phyloP scores from a whole-genome alignment of 495 filamentous ascomycete genomes.

The Penicillium steckii region DNA sequence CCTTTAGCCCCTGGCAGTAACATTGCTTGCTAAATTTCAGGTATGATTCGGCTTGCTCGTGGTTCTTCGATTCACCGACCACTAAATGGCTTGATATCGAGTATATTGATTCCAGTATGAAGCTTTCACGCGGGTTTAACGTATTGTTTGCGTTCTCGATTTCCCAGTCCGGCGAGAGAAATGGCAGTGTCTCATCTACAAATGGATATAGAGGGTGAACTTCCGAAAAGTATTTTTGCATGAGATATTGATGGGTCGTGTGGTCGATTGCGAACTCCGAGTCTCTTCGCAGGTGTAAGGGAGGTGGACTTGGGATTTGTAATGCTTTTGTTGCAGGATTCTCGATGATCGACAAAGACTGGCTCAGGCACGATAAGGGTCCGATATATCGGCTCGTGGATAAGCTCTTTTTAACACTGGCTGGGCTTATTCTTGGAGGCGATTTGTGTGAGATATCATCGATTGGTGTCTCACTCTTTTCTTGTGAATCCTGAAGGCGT shows the following conservation, averaged over 20 bases:
- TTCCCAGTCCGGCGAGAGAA: not conserved
- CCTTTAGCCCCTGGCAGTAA: not conserved
- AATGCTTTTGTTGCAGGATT: not conserved
- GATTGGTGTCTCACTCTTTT: not conserved
- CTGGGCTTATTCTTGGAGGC: not conserved
- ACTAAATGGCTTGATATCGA: not conserved
- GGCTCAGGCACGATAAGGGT: not conserved
- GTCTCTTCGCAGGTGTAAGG: not conserved
- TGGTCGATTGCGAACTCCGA: not conserved
- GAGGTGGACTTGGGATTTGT: not conserved
- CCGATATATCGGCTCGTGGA: not conserved
- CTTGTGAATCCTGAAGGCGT: not conserved
- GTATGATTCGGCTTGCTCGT: not conserved
- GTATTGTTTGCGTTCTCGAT: not conserved
- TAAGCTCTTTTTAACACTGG: not conserved
- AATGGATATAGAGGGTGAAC: not conserved
- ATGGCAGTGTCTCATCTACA: not conserved
- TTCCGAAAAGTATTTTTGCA: not conserved
- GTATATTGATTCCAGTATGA: not conserved
- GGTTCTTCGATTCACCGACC: not conserved
- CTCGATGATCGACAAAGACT: not conserved
- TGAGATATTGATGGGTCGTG: not conserved
- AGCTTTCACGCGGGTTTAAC: not conserved
- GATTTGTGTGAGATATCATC: not conserved
- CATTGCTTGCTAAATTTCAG: not conserved